Percentiles rank a stretch among this genome's conserved stretches.
Evolutionary conservation across 2,329 filamentous ascomycete species (phyloP).

Genomic region (Cercospora sojina): DNA sequence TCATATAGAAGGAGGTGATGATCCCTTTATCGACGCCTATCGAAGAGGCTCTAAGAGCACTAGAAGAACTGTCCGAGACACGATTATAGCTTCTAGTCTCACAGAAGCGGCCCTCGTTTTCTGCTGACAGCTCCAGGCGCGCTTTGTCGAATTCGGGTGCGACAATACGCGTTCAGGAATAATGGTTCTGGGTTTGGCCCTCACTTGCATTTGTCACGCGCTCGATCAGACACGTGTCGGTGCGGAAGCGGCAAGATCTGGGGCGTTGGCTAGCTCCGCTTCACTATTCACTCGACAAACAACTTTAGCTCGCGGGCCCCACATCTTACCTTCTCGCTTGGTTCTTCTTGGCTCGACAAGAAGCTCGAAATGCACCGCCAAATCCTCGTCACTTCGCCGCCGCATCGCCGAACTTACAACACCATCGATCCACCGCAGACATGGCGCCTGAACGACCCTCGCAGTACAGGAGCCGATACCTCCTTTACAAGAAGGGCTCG

Average conservation of each 20-base stretch:
- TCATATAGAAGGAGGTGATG: background rate
- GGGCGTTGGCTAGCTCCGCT: background rate
- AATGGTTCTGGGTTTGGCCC: background rate
- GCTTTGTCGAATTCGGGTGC: background rate
- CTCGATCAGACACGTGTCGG: background rate
- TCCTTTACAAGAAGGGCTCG: background rate
- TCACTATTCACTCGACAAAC: background rate
- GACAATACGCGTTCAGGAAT: no score
- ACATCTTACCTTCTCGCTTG: background rate
- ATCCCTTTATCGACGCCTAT: background rate
- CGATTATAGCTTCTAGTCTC: background rate
- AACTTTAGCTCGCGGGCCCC: background rate
- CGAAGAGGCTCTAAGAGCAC: background rate
- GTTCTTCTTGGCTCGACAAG: background rate
- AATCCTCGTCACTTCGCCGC: background rate
- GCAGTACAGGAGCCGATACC: background rate
- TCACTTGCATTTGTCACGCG: background rate
- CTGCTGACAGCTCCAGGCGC: background rate
- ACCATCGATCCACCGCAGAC: background rate
- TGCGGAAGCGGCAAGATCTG: background rate
- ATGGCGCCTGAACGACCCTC: background rate
- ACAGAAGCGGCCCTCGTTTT: no score
- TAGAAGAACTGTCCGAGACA: background rate
- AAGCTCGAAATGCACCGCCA: background rate
- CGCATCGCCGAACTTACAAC: background rate